Conservation (phyloP, 2,329 filamentous ascomycete species). For the Kalmusia sp. region DNA sequence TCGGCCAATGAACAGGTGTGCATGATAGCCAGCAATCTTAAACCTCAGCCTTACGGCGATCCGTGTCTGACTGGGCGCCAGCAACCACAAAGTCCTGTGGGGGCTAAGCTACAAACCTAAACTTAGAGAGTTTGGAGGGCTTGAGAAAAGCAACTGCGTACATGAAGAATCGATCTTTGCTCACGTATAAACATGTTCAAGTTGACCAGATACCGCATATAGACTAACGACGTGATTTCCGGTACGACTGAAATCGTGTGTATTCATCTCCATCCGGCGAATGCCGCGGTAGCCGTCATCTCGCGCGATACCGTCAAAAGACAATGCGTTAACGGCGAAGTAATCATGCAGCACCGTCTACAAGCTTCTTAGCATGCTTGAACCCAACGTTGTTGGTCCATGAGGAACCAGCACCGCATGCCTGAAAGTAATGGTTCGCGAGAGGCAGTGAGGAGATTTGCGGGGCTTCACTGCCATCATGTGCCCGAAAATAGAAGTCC, state of each 20-base stretch:
- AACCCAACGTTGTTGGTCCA: neutral
- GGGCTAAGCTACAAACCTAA: neutral
- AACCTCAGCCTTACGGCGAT: conserved; percentile 9
- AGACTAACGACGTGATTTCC: neutral
- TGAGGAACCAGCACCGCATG: neutral
- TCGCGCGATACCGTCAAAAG: neutral
- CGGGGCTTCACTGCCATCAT: neutral
- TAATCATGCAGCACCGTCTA: neutral
- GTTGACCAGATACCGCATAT: neutral
- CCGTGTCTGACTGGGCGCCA: neutral
- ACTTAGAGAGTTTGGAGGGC: too few species aligned
- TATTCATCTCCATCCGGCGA: too few species aligned
- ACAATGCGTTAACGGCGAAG: conserved; percentile 1
- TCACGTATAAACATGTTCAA: too few species aligned
- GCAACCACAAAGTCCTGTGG: neutral
- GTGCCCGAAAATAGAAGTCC: conserved; percentile 7
- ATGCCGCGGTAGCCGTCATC: neutral
- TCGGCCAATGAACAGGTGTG: conserved; percentile 2
- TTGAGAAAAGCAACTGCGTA: too few species aligned
- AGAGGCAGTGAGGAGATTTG: neutral
- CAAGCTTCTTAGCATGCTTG: neutral
- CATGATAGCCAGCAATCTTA: conserved; percentile 9
- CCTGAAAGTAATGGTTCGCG: neutral
- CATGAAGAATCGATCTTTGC: neutral
- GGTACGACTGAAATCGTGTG: too few species aligned